These are phyloP conservation scores for Sporothrix humicola DNA, from an alignment of 2,329 filamentous ascomycete genomes.

Conservation along the genomic window DNA sequence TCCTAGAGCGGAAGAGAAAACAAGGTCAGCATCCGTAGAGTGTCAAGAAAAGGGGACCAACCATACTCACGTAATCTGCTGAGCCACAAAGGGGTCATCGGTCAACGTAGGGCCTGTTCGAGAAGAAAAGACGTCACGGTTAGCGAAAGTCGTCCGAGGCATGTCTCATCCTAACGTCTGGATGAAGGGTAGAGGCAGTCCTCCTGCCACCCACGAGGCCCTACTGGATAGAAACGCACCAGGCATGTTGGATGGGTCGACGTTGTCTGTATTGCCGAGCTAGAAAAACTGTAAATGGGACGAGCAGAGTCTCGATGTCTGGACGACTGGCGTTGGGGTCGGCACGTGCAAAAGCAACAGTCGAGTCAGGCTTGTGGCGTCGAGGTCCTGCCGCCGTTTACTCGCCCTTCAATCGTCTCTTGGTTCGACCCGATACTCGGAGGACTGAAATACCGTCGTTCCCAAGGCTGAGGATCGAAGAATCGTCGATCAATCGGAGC, in stretches of 20 bases:
- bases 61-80: conserved; percentile 39
- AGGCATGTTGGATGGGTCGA: conserved; percentile 3
- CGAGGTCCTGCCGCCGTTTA: no score
- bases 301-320: no score
- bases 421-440: no score
- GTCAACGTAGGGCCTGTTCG: conserved; percentile 13
- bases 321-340: no score
- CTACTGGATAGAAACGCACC: background rate
- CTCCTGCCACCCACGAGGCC: background rate
- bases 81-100: conserved; percentile 39
- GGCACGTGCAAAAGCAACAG: no score
- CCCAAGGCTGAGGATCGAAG: background rate
- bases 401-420: no score
- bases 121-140: background rate
- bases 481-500: background rate
- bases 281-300: no score
- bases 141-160: background rate
- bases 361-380: no score
- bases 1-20: conserved; percentile 46
- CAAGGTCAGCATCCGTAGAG: background rate
- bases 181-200: background rate
- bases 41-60: background rate
- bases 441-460: no score
- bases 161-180: background rate
- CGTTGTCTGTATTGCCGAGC: background rate